phyloP scores from a whole-genome alignment of 768 basidiomycete genomes.

The Kwoniella botswanensis region DNA sequence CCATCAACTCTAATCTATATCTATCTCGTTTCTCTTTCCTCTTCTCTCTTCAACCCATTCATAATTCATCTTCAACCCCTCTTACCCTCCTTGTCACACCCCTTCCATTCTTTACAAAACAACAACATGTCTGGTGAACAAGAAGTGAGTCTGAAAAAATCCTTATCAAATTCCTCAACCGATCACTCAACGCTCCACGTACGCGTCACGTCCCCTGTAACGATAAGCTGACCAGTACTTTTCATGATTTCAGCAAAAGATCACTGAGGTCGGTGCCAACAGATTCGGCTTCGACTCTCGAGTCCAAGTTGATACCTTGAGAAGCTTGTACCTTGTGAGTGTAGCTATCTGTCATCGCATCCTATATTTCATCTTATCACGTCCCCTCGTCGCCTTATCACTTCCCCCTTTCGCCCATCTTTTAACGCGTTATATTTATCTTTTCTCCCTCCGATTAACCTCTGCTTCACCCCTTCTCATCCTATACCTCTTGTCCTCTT shows the following conservation, averaged over 20 bases:
- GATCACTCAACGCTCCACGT: constrained; percentile 2
- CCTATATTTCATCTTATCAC: not conserved
- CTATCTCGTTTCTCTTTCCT: not conserved
- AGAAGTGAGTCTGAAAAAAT: constrained; percentile 2
- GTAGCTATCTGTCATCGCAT: not conserved
- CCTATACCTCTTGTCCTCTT: not conserved
- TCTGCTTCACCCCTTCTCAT: not conserved
- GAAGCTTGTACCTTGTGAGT: constrained; percentile 76
- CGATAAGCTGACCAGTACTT: not conserved
- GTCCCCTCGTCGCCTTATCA: not conserved
- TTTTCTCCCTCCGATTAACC: not conserved
- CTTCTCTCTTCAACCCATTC: not conserved
- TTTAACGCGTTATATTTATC: not conserved
- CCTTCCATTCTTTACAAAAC: constrained; percentile 13
- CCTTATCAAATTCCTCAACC: not conserved
- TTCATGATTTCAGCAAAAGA: constrained; percentile 20
- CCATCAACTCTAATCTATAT: not conserved
- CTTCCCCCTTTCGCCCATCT: not conserved
- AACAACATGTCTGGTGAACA: constrained; percentile 17
- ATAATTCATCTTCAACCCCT: not conserved
- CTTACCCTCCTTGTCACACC: constrained; percentile 1
- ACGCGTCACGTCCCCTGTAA: not conserved
- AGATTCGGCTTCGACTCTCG: constrained; percentile 90
- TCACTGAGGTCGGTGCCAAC: constrained; percentile 71
- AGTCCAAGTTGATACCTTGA: constrained; percentile 76